Percentiles rank a stretch among this genome's conserved stretches.
Conservation (phyloP, 2,329 filamentous ascomycete genomes). For the Colletotrichum liaoningense region DNA sequence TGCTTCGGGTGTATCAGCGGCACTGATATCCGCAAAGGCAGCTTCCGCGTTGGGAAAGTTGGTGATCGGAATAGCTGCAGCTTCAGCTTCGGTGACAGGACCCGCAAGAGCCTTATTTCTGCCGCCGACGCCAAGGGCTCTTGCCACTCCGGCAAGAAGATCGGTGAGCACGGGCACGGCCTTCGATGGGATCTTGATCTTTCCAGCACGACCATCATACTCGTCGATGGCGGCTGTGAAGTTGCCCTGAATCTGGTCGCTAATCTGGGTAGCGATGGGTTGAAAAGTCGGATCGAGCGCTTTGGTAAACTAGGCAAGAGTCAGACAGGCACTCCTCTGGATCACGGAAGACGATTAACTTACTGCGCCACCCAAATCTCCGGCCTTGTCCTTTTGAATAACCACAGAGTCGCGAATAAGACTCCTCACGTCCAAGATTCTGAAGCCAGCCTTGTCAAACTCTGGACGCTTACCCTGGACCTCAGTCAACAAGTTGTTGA, state of each 20-base stretch:
- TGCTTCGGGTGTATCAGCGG: conserved; percentile 15
- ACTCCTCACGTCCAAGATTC: conserved; percentile 26
- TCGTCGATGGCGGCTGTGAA: conserved; percentile 6
- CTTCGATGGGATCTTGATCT: conserved; percentile 33
- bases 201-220: conserved; percentile 26
- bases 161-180: conserved; percentile 21
- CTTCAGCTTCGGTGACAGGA: not conserved
- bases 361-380: conserved; percentile 14
- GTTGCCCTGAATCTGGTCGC: conserved; percentile 15
- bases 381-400: conserved; percentile 24
- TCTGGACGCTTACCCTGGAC: conserved; percentile 17
- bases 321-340: not conserved
- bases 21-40: conserved; percentile 3
- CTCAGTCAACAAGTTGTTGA: conserved; percentile 10
- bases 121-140: conserved; percentile 22
- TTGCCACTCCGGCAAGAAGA: conserved; percentile 20
- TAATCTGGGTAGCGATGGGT: not conserved
- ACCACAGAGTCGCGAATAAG: conserved; percentile 22
- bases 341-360: not conserved
- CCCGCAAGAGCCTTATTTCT: not conserved
- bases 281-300: not conserved
- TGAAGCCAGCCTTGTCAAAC: conserved; percentile 33
- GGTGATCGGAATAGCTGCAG: not conserved
- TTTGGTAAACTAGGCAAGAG: conserved; percentile 8
- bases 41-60: not conserved